phyloP scores from a whole-genome alignment of 805 yeast species.

The Zygoascus biomembranicola region DNA sequence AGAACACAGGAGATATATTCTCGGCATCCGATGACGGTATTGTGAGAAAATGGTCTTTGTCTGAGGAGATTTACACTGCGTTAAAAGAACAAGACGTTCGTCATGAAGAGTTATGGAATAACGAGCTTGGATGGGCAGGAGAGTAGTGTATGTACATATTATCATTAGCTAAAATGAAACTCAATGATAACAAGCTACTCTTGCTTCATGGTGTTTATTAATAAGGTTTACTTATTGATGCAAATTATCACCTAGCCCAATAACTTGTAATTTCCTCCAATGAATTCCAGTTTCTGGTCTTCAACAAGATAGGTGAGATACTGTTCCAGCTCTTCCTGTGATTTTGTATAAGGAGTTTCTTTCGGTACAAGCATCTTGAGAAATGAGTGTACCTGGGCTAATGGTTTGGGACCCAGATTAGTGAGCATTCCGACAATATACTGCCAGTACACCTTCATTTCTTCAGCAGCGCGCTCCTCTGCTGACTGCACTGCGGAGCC shows the following conservation, averaged over 20 bases:
- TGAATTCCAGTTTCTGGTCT: constrained; percentile 33
- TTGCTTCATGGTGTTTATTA: no score
- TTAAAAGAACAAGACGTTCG: neutral
- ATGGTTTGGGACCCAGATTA: constrained; percentile 44
- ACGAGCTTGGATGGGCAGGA: neutral
- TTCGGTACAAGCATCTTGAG: constrained; percentile 48
- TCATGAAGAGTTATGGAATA: neutral
- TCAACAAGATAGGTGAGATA: constrained; percentile 37
- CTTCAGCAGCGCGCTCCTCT: constrained; percentile 26
- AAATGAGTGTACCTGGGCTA: constrained; percentile 44
- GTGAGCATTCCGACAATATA: constrained; percentile 49
- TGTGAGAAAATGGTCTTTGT: neutral
- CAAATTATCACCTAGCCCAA: neutral
- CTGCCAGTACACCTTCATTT: constrained; percentile 37
- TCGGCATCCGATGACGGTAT: constrained; percentile 13
- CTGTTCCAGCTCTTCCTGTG: constrained; percentile 35
- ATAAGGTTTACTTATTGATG: no score
- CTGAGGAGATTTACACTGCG: neutral
- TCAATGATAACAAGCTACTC: constrained; percentile 15
- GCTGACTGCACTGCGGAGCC: constrained; percentile 19
- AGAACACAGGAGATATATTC: constrained; percentile 5
- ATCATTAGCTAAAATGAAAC: constrained; percentile 29
- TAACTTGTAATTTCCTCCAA: constrained; percentile 32
- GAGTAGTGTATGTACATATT: constrained; percentile 19
- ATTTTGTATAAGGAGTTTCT: constrained; percentile 35